These are phyloP conservation scores for Priceomyces medius DNA, from an alignment of 805 yeast species.

Conservation along the genomic window DNA sequence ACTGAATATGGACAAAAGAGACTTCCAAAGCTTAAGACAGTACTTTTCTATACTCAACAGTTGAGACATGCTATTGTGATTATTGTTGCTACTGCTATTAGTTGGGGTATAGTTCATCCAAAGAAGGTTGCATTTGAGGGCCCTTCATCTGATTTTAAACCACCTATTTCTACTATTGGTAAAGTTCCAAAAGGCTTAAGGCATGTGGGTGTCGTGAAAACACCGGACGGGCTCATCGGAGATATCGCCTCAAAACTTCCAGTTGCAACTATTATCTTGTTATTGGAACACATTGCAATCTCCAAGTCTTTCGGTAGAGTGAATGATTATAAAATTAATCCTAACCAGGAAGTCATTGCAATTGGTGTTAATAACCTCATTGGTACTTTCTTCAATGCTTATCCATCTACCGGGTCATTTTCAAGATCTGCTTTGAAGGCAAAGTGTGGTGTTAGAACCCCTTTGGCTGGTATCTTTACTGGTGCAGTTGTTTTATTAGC, in stretches of 20 bases:
- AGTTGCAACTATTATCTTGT: constrained; percentile 76
- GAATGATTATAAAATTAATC: constrained; percentile 85
- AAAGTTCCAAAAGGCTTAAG: constrained; percentile 78
- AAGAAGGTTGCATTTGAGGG: constrained; percentile 30
- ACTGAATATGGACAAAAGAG: constrained; percentile 61
- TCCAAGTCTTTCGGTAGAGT: constrained; percentile 91
- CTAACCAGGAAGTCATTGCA: constrained; percentile 92
- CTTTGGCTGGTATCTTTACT: constrained; percentile 86
- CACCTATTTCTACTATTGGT: constrained; percentile 64
- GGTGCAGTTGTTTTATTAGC: constrained; percentile 89
- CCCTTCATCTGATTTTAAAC: constrained; percentile 31
- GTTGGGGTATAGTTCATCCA: constrained; percentile 71
- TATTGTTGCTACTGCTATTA: constrained; percentile 76
- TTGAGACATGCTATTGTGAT: constrained; percentile 81
- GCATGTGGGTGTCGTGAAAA: constrained; percentile 69
- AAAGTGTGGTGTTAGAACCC: constrained; percentile 94
- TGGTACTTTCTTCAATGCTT: constrained; percentile 90
- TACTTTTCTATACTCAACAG: constrained; percentile 70
- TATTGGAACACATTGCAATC: constrained; percentile 90
- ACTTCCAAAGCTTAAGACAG: constrained; percentile 55
- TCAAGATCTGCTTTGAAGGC: constrained; percentile 92
- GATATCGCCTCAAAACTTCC: constrained; percentile 78
- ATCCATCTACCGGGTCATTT: constrained; percentile 95
- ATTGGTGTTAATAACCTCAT: constrained; percentile 88
- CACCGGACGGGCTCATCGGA: constrained; percentile 58